These are phyloP conservation scores for Casaregolazyma suthepensis DNA, from an alignment of 1,139 yeast genomes.

Conservation along the genomic window DNA sequence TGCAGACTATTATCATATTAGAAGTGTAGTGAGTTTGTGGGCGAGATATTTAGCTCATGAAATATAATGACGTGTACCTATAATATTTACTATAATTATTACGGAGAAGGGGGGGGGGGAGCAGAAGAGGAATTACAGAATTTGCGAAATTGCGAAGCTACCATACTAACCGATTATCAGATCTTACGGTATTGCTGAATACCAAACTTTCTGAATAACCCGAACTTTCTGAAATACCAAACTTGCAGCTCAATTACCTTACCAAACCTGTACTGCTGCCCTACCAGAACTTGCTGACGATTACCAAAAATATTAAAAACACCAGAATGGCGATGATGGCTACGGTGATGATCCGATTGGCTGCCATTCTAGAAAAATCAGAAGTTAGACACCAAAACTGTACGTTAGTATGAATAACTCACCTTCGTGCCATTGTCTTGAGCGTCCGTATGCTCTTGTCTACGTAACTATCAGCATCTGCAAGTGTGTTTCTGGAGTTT, in stretches of 20 bases:
- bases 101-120: too few relatives aligned
- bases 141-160: not conserved
- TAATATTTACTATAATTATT: not conserved
- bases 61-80: not conserved
- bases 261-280: too few relatives aligned
- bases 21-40: not conserved
- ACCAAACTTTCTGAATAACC: too few relatives aligned
- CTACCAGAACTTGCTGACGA: constrained; percentile 78
- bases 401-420: constrained; percentile 6
- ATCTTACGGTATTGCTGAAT: too few relatives aligned
- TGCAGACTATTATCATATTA: not conserved
- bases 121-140: not conserved
- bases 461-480: constrained; percentile 89
- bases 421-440: constrained; percentile 77
- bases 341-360: constrained; percentile 86
- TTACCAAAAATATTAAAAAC: constrained; percentile 72
- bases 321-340: constrained; percentile 92
- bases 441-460: constrained; percentile 84
- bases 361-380: constrained; percentile 55
- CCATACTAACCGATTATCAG: too few relatives aligned
- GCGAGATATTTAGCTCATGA: not conserved
- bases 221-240: too few relatives aligned
- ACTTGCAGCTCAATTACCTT: too few relatives aligned
- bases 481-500: constrained; percentile 75
- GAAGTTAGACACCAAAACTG: constrained; percentile 2